Base-by-base conservation (phyloP, 2,329 filamentous ascomycete species). In the Sclerotinia trifoliorum region DNA sequence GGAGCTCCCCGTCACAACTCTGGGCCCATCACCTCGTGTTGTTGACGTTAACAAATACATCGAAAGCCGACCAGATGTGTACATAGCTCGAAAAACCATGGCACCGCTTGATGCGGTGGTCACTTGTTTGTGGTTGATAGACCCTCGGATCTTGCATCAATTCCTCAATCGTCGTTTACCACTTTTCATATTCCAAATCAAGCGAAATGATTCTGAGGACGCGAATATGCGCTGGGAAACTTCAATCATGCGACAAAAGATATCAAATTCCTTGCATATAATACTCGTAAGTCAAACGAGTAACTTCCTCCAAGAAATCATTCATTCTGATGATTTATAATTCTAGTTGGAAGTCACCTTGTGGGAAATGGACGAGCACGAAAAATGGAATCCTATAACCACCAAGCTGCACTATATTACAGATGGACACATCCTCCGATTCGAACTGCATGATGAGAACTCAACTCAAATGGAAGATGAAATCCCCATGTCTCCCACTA, bases 101-200 rank as follows among this genome's bases (percentile, higher is more conserved):
- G 60, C 60, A 19, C 60, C 60, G 51, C 60, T 62, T 21, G 60
- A 62, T 62, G 46, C 29, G 11, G 21, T 21, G 7, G 60, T 66
- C 5, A 66, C 54, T 49, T 66, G 44, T 60, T 7, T 66, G 5
- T 66, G 64, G 64, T 13, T 26, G 13, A 21, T 51, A 29, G 19
- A 66, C 49, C 64, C 64, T 2, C 52, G 54, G 4, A 35, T 21
- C 17, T 17, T 66, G 24, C 52, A 49, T 17, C 64, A 66, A 60
- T 66, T 66, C 10, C 44, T 66, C 26, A 66, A 66, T 48, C 64
- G 29, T 5, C 54, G 44, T 49, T 39, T 58, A 8, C 17, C 64
- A 6, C 21, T 51, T 0, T 66, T 60, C 15, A 10, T 51, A 15
- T 66, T 49, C 6, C 35, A 39, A 29, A 21, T 32, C 10, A n/a